Conservation (phyloP, 768 basidiomycete genomes). For the Tricholoma bakamatsutake region DNA sequence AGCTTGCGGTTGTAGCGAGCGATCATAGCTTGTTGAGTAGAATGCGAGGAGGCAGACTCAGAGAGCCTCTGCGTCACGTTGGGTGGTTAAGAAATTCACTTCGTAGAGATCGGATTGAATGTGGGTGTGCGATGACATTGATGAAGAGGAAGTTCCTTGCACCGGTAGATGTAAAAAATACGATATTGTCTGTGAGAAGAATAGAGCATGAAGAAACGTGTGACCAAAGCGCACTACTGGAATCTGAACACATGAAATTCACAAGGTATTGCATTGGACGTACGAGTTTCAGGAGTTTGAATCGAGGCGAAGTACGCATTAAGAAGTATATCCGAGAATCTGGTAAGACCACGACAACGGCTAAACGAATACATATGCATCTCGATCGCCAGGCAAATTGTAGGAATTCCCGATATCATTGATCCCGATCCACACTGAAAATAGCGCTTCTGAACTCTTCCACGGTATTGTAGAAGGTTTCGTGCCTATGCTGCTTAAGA, state of each 20-base stretch:
- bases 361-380: constrained; percentile 32
- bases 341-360: constrained; percentile 12
- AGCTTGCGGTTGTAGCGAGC: constrained; percentile 47
- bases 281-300: constrained; percentile 43
- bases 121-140: constrained; percentile 37
- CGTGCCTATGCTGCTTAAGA: constrained; percentile 39
- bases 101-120: not conserved
- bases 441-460: constrained; percentile 51
- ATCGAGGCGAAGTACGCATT: constrained; percentile 45
- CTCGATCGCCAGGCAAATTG: constrained; percentile 38
- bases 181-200: not conserved
- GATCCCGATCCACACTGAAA: constrained; percentile 68
- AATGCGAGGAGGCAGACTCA: constrained; percentile 31
- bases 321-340: constrained; percentile 44
- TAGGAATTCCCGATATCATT: constrained; percentile 63
- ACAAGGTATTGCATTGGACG: constrained; percentile 8
- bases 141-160: constrained; percentile 51
- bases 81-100: not conserved
- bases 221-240: constrained; percentile 24
- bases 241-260: not conserved
- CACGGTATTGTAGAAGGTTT: constrained; percentile 50
- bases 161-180: constrained; percentile 31
- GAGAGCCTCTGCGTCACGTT: constrained; percentile 39
- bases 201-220: not conserved
- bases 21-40: constrained; percentile 41